phyloP scores from a whole-genome alignment of 495 filamentous ascomycete genomes.

The Aspergillus nidulans region DNA sequence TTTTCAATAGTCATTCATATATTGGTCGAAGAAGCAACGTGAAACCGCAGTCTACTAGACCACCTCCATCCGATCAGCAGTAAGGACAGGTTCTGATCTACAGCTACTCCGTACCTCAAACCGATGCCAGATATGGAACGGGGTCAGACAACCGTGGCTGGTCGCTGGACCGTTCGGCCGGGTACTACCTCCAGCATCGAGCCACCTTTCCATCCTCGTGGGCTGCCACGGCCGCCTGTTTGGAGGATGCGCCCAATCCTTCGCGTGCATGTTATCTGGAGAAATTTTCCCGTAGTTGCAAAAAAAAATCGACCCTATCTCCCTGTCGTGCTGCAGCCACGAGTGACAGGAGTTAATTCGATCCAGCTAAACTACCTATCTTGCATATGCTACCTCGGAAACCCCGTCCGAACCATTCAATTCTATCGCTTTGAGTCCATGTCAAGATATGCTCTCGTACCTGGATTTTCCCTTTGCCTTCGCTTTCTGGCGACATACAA shows the following conservation, averaged over 20 bases:
- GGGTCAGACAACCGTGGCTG: constrained; percentile 15
- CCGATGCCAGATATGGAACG: background rate
- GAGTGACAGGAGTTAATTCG: constrained; percentile 8
- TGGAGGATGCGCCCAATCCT: background rate
- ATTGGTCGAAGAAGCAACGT: constrained; percentile 17
- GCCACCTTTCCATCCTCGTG: background rate
- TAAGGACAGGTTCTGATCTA: constrained; percentile 6
- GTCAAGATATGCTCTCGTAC: constrained; percentile 1
- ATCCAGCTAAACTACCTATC: constrained; percentile 17
- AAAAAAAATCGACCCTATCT: constrained; percentile 1
- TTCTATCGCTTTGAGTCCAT: background rate
- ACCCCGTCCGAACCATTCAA: constrained; percentile 16
- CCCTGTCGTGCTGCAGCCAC: background rate
- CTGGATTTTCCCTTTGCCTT: constrained; percentile 5
- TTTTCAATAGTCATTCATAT: constrained; percentile 10
- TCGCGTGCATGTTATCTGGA: background rate
- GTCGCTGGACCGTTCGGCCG: constrained; percentile 11
- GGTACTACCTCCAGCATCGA: constrained; percentile 4
- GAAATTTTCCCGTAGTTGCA: background rate
- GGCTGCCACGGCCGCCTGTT: background rate
- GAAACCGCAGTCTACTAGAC: background rate
- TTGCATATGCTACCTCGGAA: constrained; percentile 24
- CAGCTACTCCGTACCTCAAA: constrained; percentile 5
- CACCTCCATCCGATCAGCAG: background rate
- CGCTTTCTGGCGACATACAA: background rate